A percentile compares a stretch with the other conserved stretches of the same genome.
Conservation (phyloP, 208 protist species). For the Trypanosoma lewisi region DNA sequence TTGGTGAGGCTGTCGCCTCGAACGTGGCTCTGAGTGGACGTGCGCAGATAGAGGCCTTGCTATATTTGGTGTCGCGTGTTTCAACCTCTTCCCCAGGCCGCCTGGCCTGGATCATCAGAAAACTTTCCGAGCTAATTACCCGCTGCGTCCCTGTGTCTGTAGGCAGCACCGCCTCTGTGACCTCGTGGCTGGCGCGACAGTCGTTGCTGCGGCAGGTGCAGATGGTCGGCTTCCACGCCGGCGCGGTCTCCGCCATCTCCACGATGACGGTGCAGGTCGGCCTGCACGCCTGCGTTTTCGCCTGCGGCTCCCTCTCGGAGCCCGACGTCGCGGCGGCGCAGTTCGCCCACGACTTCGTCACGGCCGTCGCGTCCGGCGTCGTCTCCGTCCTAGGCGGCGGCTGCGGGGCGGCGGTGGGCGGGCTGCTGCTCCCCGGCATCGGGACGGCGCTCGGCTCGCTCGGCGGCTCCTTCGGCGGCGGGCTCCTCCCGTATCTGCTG, state of each 20-base stretch:
- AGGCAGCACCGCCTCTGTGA: conserved; percentile 12
- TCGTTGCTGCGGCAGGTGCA: conserved; percentile 51
- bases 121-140: conserved; percentile 25
- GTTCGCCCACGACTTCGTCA: conserved; percentile 59
- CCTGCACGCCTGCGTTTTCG: conserved; percentile 34
- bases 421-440: conserved; percentile 54
- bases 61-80: conserved; percentile 39
- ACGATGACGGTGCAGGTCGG: conserved; percentile 39
- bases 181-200: conserved; percentile 30
- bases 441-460: conserved; percentile 59
- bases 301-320: conserved; percentile 28
- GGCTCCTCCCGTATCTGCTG: conserved; percentile 41
- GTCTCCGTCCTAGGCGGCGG: conserved; percentile 45
- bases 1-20: conserved; percentile 48
- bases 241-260: conserved; percentile 45
- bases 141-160: conserved; percentile 19
- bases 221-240: conserved; percentile 45
- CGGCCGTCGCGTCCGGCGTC: conserved; percentile 29
- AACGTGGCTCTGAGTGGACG: conserved; percentile 39
- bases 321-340: conserved; percentile 36
- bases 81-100: conserved; percentile 29
- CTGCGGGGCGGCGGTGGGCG: conserved; percentile 50
- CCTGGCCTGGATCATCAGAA: conserved; percentile 31
- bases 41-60: conserved; percentile 49
- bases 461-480: conserved; percentile 25